Evolutionary conservation across 768 basidiomycete species (phyloP).

Genomic region (Leccinum pellstonianum): DNA sequence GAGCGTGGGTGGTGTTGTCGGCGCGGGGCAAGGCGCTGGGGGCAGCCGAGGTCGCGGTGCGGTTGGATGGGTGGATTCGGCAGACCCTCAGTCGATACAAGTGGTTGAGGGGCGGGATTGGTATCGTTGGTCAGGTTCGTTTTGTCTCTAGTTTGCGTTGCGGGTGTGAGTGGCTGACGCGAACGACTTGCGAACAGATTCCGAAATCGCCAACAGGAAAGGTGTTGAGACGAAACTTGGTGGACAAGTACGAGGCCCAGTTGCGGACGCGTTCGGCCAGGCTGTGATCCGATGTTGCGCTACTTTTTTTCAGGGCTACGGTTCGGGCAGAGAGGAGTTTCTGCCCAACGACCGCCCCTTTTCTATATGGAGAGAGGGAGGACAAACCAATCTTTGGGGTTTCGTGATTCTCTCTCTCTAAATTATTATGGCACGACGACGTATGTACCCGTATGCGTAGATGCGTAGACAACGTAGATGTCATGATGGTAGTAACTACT

Average conservation of each 20-base stretch:
- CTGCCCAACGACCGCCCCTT: background rate
- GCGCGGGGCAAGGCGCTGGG: slow-evolving; percentile 51
- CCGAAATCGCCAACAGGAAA: slow-evolving; percentile 78
- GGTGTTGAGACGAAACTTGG: slow-evolving; percentile 58
- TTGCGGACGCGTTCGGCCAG: slow-evolving; percentile 21
- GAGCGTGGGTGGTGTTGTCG: slow-evolving; percentile 77
- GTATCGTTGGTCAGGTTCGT: slow-evolving; percentile 60
- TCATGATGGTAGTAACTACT: background rate
- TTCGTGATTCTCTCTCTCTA: background rate
- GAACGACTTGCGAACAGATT: slow-evolving; percentile 40
- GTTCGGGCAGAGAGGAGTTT: background rate
- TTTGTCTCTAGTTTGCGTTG: background rate
- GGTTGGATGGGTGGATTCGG: slow-evolving; percentile 60
- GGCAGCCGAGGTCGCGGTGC: slow-evolving; percentile 36
- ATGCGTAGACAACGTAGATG: background rate
- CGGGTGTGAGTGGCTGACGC: background rate
- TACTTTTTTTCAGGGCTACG: background rate
- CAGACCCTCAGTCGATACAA: slow-evolving; percentile 71
- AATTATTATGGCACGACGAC: background rate
- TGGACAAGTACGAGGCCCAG: slow-evolving; percentile 52
- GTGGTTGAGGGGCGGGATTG: slow-evolving; percentile 72
- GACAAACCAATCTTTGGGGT: background rate
- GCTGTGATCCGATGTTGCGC: slow-evolving; percentile 16
- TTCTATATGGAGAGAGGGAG: background rate
- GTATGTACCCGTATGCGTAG: background rate